Conservation (phyloP, 1,139 yeast genomes). For the Blastobotrys ciferrii region DNA sequence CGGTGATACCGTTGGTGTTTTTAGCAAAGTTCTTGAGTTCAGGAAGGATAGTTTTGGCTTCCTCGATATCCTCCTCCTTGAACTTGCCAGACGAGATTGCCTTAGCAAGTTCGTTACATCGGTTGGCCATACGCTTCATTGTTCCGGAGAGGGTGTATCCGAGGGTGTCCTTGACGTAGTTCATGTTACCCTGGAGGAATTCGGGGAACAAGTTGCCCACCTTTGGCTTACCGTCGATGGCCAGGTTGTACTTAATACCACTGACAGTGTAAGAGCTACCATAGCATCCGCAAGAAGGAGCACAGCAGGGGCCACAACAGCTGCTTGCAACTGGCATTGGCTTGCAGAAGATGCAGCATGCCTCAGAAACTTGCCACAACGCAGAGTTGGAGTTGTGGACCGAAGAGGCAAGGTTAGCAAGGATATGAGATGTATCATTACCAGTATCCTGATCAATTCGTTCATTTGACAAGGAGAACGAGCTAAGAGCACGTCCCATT, state of each 20-base stretch:
- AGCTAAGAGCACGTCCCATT: not conserved
- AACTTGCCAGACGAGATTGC: not conserved
- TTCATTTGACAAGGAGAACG: not conserved
- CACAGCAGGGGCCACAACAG: constrained; percentile 3
- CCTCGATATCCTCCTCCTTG: not conserved
- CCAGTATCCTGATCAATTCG: not conserved
- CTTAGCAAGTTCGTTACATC: not conserved
- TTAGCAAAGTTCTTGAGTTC: not conserved
- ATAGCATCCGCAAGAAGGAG: not conserved
- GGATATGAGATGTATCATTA: not conserved
- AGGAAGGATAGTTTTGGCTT: not conserved
- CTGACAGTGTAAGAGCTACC: constrained; percentile 2
- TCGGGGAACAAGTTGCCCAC: constrained; percentile 1
- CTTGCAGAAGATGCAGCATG: not conserved
- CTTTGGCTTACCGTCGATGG: constrained; percentile 1
- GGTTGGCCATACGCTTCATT: not conserved
- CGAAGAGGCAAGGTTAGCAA: not conserved
- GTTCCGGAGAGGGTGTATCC: not conserved
- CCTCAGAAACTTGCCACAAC: constrained; percentile 6
- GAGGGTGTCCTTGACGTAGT: constrained; percentile 1
- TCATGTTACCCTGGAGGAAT: not conserved
- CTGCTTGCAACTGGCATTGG: not conserved
- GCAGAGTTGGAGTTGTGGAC: constrained; percentile 6
- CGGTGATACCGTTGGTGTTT: not conserved
- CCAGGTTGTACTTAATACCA: not conserved